Percentiles rank a stretch among this genome's conserved stretches.
Conservation (phyloP, 768 basidiomycete genomes). For the Lactarius pseudohatsudake region DNA sequence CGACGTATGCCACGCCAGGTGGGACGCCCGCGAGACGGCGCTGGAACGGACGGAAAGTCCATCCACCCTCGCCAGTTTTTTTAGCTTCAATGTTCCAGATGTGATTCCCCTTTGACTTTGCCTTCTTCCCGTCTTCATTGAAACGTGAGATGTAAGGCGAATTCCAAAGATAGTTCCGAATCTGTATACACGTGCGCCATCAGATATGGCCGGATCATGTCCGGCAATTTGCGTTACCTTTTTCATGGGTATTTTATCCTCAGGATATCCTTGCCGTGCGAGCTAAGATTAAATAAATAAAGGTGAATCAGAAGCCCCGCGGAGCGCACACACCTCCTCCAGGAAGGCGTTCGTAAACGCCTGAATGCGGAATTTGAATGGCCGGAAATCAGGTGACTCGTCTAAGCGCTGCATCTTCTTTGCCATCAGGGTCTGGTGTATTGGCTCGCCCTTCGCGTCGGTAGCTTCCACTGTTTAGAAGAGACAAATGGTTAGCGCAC, state of each 20-base stretch:
- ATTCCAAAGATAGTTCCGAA: conserved; percentile 94
- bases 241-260: conserved; percentile 95
- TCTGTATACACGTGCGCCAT: conserved; percentile 43
- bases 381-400: conserved; percentile 94
- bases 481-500: conserved; percentile 29
- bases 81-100: conserved; percentile 99
- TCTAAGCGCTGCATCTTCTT: conserved; percentile 98
- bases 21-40: conserved; percentile 85
- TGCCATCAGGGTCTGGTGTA: conserved; percentile 98
- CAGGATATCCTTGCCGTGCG: conserved; percentile 80
- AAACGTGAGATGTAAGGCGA: conserved; percentile 93
- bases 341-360: conserved; percentile 96
- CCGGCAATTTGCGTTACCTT: conserved; percentile 55
- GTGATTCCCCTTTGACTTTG: conserved; percentile 98
- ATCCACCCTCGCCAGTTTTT: conserved; percentile 69
- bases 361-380: conserved; percentile 98
- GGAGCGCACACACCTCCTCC: conserved; percentile 63
- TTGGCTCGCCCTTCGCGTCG: conserved; percentile 93
- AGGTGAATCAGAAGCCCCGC: conserved; percentile 7
- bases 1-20: conserved; percentile 77
- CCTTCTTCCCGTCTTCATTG: conserved; percentile 99
- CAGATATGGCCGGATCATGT: conserved; percentile 23
- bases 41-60: conserved; percentile 87
- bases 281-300: conserved; percentile 48
- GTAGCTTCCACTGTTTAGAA: conserved; percentile 75